Evolutionary conservation across 2,329 filamentous ascomycete species (phyloP).

Genomic region (Colletotrichum siamense): DNA sequence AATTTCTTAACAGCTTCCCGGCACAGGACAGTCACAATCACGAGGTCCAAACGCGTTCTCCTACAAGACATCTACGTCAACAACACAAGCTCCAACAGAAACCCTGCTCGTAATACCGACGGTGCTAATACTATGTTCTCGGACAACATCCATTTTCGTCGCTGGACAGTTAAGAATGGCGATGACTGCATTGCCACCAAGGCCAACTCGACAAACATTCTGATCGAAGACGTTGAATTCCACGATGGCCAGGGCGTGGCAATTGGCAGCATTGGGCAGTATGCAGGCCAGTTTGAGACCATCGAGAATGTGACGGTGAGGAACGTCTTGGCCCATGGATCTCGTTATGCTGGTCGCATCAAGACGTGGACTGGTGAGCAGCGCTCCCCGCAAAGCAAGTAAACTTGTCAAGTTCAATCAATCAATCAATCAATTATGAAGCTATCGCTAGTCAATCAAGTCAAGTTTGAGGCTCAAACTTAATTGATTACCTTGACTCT

Average conservation of each 20-base stretch:
- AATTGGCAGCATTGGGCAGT: conserved; percentile 63
- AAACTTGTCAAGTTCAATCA: no score
- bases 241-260: conserved; percentile 56
- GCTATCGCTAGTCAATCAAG: no score
- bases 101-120: conserved; percentile 42
- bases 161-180: conserved; percentile 55
- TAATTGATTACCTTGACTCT: no score
- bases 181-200: conserved; percentile 60
- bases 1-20: no score
- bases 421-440: no score
- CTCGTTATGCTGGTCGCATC: neutral
- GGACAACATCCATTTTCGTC: conserved; percentile 53
- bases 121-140: conserved; percentile 57
- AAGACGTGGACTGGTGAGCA: neutral
- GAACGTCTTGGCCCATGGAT: neutral
- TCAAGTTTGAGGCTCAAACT: no score
- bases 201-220: conserved; percentile 59
- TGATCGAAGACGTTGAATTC: conserved; percentile 53
- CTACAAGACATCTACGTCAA: conserved; percentile 59
- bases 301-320: neutral
- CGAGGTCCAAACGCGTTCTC: conserved; percentile 48
- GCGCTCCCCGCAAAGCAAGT: no score
- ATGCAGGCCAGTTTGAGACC: conserved; percentile 31
- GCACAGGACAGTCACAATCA: conserved; percentile 51
- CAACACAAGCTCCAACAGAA: conserved; percentile 41